phyloP scores from a whole-genome alignment of 805 yeast species.

The Kuraishia cidri region DNA sequence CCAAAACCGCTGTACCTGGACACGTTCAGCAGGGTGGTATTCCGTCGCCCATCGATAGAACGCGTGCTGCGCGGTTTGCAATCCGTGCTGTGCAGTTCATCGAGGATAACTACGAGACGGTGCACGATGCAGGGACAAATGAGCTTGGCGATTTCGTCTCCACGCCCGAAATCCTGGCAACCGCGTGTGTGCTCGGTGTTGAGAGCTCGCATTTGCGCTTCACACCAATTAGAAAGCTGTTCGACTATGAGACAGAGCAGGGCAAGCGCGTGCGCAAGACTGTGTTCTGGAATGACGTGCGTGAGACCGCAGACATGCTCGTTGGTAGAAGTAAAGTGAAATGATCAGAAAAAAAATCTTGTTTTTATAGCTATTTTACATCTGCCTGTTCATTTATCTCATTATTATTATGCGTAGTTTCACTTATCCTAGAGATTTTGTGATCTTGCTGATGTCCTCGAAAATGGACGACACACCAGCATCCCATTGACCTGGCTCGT shows the following conservation, averaged over 20 bases:
- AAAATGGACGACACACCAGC: slow-evolving; percentile 5
- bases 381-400: slow-evolving; percentile 1
- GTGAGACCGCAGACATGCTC: slow-evolving; percentile 76
- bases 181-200: slow-evolving; percentile 82
- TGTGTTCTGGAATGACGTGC: slow-evolving; percentile 72
- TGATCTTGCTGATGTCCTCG: slow-evolving; percentile 5
- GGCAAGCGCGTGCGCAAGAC: slow-evolving; percentile 79
- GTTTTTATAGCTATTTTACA: neutral
- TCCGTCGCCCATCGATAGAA: slow-evolving; percentile 92
- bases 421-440: slow-evolving; percentile 2
- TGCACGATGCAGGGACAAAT: neutral
- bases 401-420: neutral
- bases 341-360: slow-evolving; percentile 3
- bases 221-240: slow-evolving; percentile 65
- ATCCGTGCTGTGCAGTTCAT: slow-evolving; percentile 84
- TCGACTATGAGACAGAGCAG: slow-evolving; percentile 81
- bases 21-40: slow-evolving; percentile 97
- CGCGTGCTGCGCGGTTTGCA: slow-evolving; percentile 82
- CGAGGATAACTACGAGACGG: slow-evolving; percentile 36
- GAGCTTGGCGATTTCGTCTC: neutral
- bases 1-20: slow-evolving; percentile 94
- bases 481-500: slow-evolving; percentile 4
- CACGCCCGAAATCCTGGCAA: slow-evolving; percentile 23
- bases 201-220: slow-evolving; percentile 69
- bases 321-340: slow-evolving; percentile 50